These are phyloP conservation scores for Salpingoeca rosetta DNA, from an alignment of 78 protist species.

Conservation along the genomic window DNA sequence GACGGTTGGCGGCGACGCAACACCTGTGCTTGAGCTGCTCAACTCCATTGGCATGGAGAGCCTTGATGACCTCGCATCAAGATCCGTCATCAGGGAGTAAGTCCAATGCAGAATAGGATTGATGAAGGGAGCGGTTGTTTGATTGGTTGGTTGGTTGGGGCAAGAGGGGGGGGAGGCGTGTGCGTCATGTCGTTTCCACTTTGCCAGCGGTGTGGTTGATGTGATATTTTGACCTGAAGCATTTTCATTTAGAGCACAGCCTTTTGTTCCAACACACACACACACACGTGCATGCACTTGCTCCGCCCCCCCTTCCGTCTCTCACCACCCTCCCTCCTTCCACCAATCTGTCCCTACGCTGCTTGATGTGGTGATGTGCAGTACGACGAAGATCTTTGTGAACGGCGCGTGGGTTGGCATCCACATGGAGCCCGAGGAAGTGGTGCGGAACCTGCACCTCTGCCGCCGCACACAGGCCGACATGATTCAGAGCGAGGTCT, in stretches of 20 bases:
- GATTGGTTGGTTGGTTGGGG: too few relatives aligned
- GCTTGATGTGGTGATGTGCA: background rate
- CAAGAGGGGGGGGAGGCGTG: too few relatives aligned
- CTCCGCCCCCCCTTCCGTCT: too few relatives aligned
- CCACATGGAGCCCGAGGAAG: constrained; percentile 62
- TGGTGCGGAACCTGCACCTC: constrained; percentile 38
- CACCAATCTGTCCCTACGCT: too few relatives aligned
- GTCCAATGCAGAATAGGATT: background rate
- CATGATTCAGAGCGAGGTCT: constrained; percentile 27
- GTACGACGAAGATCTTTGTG: constrained; percentile 86
- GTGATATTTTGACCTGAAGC: too few relatives aligned
- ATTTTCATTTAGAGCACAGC: background rate
- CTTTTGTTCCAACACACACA: background rate
- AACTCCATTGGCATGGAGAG: constrained; percentile 56
- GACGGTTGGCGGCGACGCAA: constrained; percentile 64
- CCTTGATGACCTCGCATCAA: constrained; percentile 56
- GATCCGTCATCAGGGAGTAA: background rate
- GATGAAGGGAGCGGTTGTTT: too few relatives aligned
- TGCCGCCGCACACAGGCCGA: constrained; percentile 15
- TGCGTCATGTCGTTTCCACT: too few relatives aligned
- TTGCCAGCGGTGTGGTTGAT: too few relatives aligned
- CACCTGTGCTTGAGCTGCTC: constrained; percentile 43
- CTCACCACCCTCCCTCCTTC: too few relatives aligned
- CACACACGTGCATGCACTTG: too few relatives aligned
- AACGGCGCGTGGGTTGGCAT: constrained; percentile 98